Evolutionary conservation across 2,329 filamentous ascomycete genomes (phyloP).

Genomic region (Arthroderma sp.): DNA sequence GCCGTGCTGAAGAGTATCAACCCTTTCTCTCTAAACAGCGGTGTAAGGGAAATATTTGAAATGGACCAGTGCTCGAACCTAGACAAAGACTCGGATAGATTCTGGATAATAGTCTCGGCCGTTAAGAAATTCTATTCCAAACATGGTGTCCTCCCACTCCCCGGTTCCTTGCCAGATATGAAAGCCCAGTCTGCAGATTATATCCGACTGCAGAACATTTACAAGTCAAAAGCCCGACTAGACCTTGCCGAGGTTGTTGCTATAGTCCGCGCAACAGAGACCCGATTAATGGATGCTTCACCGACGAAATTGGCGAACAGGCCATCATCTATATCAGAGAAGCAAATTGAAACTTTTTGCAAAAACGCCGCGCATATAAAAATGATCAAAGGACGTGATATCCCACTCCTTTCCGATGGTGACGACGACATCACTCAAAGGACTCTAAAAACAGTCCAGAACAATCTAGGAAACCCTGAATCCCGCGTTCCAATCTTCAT

Average conservation of each 20-base stretch:
- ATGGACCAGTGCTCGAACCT: constrained; percentile 46
- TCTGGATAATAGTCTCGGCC: constrained; percentile 81
- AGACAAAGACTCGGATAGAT: constrained; percentile 43
- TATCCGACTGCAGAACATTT: constrained; percentile 79
- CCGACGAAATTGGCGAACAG: constrained; percentile 1
- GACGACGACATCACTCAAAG: constrained; percentile 19
- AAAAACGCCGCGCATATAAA: constrained; percentile 91
- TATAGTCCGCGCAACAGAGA: constrained; percentile 46
- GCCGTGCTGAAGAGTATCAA: constrained; percentile 82
- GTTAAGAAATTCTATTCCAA: constrained; percentile 62
- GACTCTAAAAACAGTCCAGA: constrained; percentile 32
- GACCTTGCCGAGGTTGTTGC: constrained; percentile 64
- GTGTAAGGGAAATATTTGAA: constrained; percentile 65
- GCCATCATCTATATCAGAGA: constrained; percentile 41
- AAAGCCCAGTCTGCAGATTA: constrained; percentile 88
- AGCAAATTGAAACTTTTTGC: constrained; percentile 82
- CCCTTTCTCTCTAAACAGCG: constrained; percentile 51
- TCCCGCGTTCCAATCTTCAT: constrained; percentile 57
- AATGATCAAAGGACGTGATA: constrained; percentile 55
- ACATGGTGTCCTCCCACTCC: constrained; percentile 63
- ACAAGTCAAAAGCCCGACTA: constrained; percentile 72
- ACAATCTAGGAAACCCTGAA: constrained; percentile 34
- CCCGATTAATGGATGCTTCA: constrained; percentile 28
- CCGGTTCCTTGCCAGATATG: constrained; percentile 89
- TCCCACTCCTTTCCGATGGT: constrained; percentile 32